Conservation (phyloP, 768 basidiomycete species). For the Psilocybe cyanescens region DNA sequence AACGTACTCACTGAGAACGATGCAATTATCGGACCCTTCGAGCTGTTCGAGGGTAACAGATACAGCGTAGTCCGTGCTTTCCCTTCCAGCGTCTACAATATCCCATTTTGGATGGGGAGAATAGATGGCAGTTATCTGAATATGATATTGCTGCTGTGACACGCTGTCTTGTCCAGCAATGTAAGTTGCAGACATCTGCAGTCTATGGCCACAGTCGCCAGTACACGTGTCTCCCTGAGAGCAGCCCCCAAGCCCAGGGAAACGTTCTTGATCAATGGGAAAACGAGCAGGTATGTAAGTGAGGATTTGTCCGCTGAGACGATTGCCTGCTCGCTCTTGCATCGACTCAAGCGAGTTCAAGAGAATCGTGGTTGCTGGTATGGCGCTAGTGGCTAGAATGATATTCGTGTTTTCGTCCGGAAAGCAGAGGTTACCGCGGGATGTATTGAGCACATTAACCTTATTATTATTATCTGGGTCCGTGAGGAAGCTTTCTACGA, state of each 20-base stretch:
- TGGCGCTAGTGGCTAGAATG: neutral
- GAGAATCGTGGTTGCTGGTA: neutral
- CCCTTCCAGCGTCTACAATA: neutral
- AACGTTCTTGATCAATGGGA: neutral
- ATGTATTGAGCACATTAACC: neutral
- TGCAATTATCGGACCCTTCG: constrained; percentile 2
- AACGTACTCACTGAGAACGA: constrained; percentile 2
- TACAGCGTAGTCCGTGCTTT: constrained; percentile 3
- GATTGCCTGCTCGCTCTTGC: neutral
- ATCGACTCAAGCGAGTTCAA: neutral
- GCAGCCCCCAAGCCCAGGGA: neutral
- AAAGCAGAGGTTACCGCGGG: neutral
- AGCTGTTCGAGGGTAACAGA: constrained; percentile 5
- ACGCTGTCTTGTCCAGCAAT: neutral
- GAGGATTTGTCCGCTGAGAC: neutral
- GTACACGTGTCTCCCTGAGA: neutral
- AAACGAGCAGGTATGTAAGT: neutral
- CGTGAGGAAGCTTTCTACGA: neutral
- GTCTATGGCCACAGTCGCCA: neutral
- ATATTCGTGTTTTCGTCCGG: neutral
- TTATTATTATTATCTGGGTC: neutral
- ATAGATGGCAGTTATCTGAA: neutral
- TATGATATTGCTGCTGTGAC: neutral
- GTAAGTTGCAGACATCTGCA: neutral
- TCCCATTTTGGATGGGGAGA: neutral